Conservation (phyloP, 2,329 filamentous ascomycete genomes). For the Pleurostoma richardsiae region DNA sequence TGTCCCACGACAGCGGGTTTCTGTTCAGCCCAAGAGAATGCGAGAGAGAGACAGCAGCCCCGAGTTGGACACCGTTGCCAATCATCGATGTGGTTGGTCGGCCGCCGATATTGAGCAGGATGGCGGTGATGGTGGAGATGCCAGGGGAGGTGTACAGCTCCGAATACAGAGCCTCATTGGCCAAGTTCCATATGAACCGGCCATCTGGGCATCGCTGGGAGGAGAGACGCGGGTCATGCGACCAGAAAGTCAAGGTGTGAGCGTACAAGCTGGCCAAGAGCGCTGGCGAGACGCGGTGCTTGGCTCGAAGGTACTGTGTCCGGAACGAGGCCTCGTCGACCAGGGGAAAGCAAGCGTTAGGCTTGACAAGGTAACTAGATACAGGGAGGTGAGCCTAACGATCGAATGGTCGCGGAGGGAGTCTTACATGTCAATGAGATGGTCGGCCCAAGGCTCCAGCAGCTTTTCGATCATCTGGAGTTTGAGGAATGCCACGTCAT, state of each 20-base stretch:
- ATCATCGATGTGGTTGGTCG: slow-evolving; percentile 56
- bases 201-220: slow-evolving; percentile 39
- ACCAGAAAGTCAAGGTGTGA: slow-evolving; percentile 54
- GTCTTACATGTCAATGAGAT: slow-evolving; percentile 40
- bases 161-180: slow-evolving; percentile 53
- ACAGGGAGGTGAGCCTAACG: slow-evolving; percentile 26
- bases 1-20: slow-evolving; percentile 45
- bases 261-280: slow-evolving; percentile 54
- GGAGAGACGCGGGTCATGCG: slow-evolving; percentile 17
- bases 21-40: slow-evolving; percentile 51
- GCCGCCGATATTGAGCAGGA: slow-evolving; percentile 54
- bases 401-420: slow-evolving; percentile 9
- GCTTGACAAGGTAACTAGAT: slow-evolving; percentile 36
- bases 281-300: slow-evolving; percentile 47
- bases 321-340: slow-evolving; percentile 51
- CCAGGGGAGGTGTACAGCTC: slow-evolving; percentile 55
- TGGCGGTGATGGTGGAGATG: slow-evolving; percentile 51
- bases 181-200: slow-evolving; percentile 58
- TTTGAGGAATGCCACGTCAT: slow-evolving; percentile 35
- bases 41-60: slow-evolving; percentile 44
- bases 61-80: slow-evolving; percentile 47
- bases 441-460: slow-evolving; percentile 45
- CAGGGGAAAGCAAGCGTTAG: slow-evolving; percentile 57
- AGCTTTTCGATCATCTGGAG: slow-evolving; percentile 54
- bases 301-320: slow-evolving; percentile 35